A percentile compares a stretch with the other conserved stretches of the same genome.
These are phyloP conservation scores for Arbutus unedo DNA, from an alignment of 148 eudicot genomes.

Conservation along the genomic window DNA sequence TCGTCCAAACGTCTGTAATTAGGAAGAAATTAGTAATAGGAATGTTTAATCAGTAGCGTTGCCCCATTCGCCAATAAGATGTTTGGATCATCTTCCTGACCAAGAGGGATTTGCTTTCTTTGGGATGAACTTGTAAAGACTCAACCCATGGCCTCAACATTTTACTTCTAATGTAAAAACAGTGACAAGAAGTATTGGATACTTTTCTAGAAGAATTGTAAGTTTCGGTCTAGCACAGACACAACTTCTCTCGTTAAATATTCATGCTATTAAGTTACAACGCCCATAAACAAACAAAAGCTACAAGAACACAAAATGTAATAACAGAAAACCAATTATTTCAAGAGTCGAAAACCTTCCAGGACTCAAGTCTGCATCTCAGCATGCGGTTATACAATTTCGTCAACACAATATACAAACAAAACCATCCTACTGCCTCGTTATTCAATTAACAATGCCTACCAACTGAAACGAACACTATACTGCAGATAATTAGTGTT, in stretches of 20 bases:
- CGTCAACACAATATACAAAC: not conserved
- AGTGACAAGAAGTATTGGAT: not conserved
- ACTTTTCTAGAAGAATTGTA: not conserved
- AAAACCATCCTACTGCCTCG: not conserved
- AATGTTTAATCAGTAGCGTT: not conserved
- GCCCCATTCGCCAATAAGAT: too few species aligned
- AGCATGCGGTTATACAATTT: not conserved
- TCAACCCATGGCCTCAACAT: too few species aligned
- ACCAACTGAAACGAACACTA: not conserved
- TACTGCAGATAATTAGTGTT: not conserved
- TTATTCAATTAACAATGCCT: not conserved
- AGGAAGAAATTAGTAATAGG: not conserved
- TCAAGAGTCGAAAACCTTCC: not conserved
- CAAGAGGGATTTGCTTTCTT: too few species aligned
- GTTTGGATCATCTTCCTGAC: too few species aligned
- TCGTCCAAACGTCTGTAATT: not conserved
- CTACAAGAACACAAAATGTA: not conserved
- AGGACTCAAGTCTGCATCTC: conserved; percentile 1
- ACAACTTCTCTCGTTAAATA: not conserved
- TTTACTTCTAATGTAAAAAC: too few species aligned
- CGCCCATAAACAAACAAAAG: conserved; percentile 5
- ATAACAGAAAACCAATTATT: not conserved
- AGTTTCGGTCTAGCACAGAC: not conserved
- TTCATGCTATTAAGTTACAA: not conserved
- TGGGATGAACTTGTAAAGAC: too few species aligned